These are phyloP conservation scores for Zizania latifolia DNA, from an alignment of 176 grass and related monocot genomes.

Conservation along the genomic window DNA sequence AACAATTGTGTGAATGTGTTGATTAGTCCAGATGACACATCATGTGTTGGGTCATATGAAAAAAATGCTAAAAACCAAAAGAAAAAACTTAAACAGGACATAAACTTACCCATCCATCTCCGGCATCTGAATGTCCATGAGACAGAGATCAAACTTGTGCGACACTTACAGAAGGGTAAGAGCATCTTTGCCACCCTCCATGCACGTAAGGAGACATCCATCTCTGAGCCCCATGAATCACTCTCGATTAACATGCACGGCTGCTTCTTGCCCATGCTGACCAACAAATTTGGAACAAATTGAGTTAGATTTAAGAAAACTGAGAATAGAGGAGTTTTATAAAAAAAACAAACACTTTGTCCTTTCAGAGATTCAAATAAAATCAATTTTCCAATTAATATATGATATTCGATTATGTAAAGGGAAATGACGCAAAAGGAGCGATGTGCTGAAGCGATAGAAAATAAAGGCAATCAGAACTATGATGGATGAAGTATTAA, in stretches of 20 bases:
- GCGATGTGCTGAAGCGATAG: too few species aligned
- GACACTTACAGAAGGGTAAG: slow-evolving; percentile 67
- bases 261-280: slow-evolving; percentile 32
- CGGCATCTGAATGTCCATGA: slow-evolving; percentile 99
- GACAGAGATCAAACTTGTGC: slow-evolving; percentile 84
- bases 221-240: slow-evolving; percentile 59
- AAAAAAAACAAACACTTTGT: not conserved
- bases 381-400: not conserved
- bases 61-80: not conserved
- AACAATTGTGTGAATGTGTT: not conserved
- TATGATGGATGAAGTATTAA: not conserved
- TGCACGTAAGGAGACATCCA: slow-evolving; percentile 48
- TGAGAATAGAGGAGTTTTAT: not conserved
- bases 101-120: slow-evolving; percentile 94
- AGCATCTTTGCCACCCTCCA: slow-evolving; percentile 85
- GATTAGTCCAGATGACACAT: not conserved
- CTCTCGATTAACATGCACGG: slow-evolving; percentile 64
- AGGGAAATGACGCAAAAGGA: not conserved
- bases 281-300: slow-evolving; percentile 4
- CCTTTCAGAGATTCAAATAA: not conserved
- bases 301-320: not conserved
- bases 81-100: not conserved
- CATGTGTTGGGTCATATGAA: not conserved
- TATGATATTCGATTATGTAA: slow-evolving; percentile 6
- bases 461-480: not conserved